Evolutionary conservation across 2,329 filamentous ascomycete genomes (phyloP).

Genomic region (Davidsoniella virescens): DNA sequence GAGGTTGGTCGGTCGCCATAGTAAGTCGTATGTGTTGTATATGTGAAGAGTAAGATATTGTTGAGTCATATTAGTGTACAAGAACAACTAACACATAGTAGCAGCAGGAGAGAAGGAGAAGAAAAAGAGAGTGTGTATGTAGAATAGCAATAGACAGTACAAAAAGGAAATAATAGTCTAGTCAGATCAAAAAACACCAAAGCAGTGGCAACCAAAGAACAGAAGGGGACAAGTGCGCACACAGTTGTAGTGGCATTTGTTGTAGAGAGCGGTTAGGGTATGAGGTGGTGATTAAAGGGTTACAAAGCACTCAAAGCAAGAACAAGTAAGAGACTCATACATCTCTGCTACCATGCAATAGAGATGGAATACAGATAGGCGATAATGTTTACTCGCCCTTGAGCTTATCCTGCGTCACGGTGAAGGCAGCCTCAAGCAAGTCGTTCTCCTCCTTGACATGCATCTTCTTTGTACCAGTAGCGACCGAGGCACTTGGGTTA

Average conservation of each 20-base stretch:
- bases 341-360: too few relatives aligned
- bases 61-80: neutral
- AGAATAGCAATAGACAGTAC: slow-evolving; percentile 5
- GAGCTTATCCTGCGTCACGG: slow-evolving; percentile 50
- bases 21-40: neutral
- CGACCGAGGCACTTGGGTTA: slow-evolving; percentile 82
- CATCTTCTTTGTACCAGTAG: slow-evolving; percentile 74
- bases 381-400: slow-evolving; percentile 40
- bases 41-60: neutral
- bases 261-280: neutral
- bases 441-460: slow-evolving; percentile 91
- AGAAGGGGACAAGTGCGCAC: neutral
- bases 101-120: neutral
- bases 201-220: neutral
- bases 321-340: neutral
- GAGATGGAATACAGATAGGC: too few relatives aligned
- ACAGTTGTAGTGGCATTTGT: neutral
- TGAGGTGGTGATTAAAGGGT: neutral
- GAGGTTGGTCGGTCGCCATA: too few relatives aligned
- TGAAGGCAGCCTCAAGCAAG: slow-evolving; percentile 50
- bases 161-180: slow-evolving; percentile 10
- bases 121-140: neutral
- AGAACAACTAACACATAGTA: neutral
- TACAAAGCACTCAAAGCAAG: neutral
- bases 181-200: neutral